Base-by-base conservation (phyloP, 176 grass and related monocot genomes). In the Triticum turgidum region DNA sequence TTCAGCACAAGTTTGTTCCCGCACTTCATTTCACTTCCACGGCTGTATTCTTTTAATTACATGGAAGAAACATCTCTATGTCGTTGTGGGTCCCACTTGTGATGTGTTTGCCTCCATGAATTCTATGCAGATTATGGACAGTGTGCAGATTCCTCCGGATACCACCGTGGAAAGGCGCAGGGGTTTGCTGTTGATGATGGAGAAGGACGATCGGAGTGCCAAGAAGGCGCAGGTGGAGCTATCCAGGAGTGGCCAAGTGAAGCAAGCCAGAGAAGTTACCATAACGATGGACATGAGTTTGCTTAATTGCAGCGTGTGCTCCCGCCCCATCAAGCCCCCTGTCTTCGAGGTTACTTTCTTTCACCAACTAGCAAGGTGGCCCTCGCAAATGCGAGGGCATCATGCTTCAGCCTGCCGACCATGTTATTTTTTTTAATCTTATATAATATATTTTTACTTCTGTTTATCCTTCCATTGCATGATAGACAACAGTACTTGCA, bases 281-380 rank as follows among this genome's bases (percentile, higher is more conserved):
- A 51, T 51, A 51, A 51, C 15, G 4, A 51, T 51, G 13, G 47
- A 51, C 62, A 38, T 6, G 45, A 62, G 45, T 13, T 11, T 85
- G 44, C 73, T 85, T 12, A 75, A 85, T 15, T 45, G 61, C 21
- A 18, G 30, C 3, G 1, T 68, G 30, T 85, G 73, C 83, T 35
- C 21, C 21, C 29, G 64, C 44, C 73, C 61, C 3, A 8, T 77
- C 13, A 78, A 77, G n/a, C 73, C 73, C 4, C 73, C 73, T 0
- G 64, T 77, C 69, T 83, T 73, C 68, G 15, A 73, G 69, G 82
- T 49, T 49, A 49, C 14, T 34, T 33, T 68, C 12, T 66, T 65
- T 66, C 13, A 15, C 27, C 9, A 38, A 37, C 17, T 49, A 47
- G 10, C 42, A 45, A 11, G 42, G 42, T 45, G 11, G 42, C 39